These are phyloP conservation scores for Fistulina hepatica DNA, from an alignment of 1,284 basidiomycete species.

Conservation along the genomic window DNA sequence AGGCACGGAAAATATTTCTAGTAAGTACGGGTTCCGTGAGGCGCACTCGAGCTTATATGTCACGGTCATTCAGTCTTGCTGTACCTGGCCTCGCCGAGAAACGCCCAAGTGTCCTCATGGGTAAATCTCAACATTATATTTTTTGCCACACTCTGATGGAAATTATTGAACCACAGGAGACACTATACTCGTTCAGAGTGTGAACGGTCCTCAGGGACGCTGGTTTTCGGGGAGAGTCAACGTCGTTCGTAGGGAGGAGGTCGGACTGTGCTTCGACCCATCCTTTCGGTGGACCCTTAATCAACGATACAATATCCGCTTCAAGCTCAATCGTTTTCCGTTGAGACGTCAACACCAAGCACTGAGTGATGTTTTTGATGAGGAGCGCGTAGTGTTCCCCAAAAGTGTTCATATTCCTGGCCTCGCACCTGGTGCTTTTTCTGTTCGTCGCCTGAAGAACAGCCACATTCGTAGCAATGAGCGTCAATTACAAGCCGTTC, in stretches of 20 bases:
- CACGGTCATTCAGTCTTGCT: conserved; percentile 28
- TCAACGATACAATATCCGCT: conserved; percentile 26
- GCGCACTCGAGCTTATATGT: background rate
- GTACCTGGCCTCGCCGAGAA: conserved; percentile 60
- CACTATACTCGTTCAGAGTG: conserved; percentile 37
- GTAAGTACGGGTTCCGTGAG: conserved; percentile 25
- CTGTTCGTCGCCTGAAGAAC: conserved; percentile 24
- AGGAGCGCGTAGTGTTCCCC: conserved; percentile 36
- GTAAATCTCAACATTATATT: conserved; percentile 23
- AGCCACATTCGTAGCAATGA: conserved; percentile 34
- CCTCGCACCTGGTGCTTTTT: conserved; percentile 8
- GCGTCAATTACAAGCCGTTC: conserved; percentile 44
- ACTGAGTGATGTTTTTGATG: conserved; percentile 30
- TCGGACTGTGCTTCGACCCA: conserved; percentile 40
- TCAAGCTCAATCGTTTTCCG: conserved; percentile 33
- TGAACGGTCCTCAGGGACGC: conserved; percentile 21
- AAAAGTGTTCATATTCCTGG: conserved; percentile 18
- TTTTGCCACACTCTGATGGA: background rate
- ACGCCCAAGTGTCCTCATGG: conserved; percentile 49
- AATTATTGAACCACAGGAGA: conserved; percentile 30
- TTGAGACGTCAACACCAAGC: conserved; percentile 39
- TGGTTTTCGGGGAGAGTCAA: conserved; percentile 54
- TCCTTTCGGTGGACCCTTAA: conserved; percentile 26
- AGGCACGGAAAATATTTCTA: conserved; percentile 29
- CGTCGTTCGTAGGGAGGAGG: conserved; percentile 35